phyloP scores from a whole-genome alignment of 805 yeast species.

The Schizosaccharomyces octosporus region DNA sequence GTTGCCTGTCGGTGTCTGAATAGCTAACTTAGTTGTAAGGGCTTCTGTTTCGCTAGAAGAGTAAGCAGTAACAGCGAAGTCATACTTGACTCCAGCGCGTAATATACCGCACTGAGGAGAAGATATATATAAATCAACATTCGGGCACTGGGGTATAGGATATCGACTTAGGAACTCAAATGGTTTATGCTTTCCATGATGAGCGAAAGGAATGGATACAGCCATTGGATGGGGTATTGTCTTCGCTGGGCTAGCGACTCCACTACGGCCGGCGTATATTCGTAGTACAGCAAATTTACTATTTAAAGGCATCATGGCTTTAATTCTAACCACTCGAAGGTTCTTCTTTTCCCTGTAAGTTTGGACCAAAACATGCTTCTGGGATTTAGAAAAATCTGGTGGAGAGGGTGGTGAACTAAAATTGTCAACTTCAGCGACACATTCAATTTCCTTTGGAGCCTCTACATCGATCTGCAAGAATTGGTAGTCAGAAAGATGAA shows the following conservation, averaged over 20 bases:
- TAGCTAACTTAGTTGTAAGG: neutral
- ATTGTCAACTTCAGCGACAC: constrained; percentile 25
- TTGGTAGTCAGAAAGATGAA: constrained; percentile 51
- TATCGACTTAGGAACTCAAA: constrained; percentile 46
- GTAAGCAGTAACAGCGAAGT: constrained; percentile 17
- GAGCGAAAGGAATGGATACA: constrained; percentile 13
- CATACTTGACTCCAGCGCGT: constrained; percentile 31
- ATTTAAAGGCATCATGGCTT: constrained; percentile 56
- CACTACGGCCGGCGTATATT: constrained; percentile 45
- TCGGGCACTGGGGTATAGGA: constrained; percentile 44
- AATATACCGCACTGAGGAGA: constrained; percentile 62
- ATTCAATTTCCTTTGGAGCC: constrained; percentile 47
- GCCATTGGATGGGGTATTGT: constrained; percentile 12
- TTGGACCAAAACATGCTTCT: constrained; percentile 47
- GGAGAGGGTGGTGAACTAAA: constrained; percentile 13
- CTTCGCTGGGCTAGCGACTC: constrained; percentile 11
- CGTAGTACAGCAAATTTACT: constrained; percentile 46
- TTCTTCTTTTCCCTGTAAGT: constrained; percentile 36
- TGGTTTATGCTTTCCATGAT: constrained; percentile 18
- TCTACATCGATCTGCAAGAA: constrained; percentile 53
- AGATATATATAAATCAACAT: constrained; percentile 53
- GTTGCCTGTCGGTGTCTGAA: constrained; percentile 64
- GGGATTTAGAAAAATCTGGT: constrained; percentile 6
- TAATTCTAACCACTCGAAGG: constrained; percentile 45
- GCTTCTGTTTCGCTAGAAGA: neutral